A percentile compares a stretch with the other conserved stretches of the same genome.
Conservation (phyloP, 202 grass and related monocot genomes). For the Zoysia matrella region DNA sequence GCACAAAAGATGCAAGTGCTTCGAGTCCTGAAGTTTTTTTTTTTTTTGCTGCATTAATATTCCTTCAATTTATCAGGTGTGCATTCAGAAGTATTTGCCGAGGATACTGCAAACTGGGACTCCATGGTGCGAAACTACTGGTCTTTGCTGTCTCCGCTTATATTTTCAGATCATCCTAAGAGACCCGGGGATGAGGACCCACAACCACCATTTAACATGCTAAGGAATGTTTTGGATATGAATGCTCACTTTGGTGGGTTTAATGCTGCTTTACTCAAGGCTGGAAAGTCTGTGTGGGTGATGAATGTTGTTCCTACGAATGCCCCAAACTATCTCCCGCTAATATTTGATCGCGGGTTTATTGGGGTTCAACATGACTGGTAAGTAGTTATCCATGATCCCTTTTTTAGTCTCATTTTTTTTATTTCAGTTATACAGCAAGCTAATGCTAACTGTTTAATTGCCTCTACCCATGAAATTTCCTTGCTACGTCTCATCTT, state of each 20-base stretch:
- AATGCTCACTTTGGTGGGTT: conserved; percentile 95
- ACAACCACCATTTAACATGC: conserved; percentile 96
- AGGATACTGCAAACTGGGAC: conserved; percentile 83
- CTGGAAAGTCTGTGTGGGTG: conserved; percentile 92
- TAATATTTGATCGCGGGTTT: conserved; percentile 95
- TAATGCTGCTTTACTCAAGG: conserved; percentile 92
- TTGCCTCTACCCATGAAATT: neutral
- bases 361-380: conserved; percentile 96
- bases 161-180: conserved; percentile 99
- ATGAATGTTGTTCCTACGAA: conserved; percentile 97
- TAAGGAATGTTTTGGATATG: conserved; percentile 99
- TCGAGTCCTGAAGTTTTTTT: conserved; percentile 28
- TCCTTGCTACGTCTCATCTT: neutral
- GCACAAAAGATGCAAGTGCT: conserved; percentile 2
- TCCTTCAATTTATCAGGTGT: conserved; percentile 57
- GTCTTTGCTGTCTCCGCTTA: conserved; percentile 95
- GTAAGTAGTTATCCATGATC: conserved; percentile 44
- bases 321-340: conserved; percentile 71
- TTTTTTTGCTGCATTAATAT: conserved; percentile 12
- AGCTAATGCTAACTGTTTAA: neutral
- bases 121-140: conserved; percentile 85
- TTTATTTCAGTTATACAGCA: neutral
- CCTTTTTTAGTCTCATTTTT: neutral
- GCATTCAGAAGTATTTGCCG: conserved; percentile 61
- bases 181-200: conserved; percentile 98